Base-by-base conservation (phyloP, 2,329 filamentous ascomycete species). In the Apiospora phragmitis region DNA sequence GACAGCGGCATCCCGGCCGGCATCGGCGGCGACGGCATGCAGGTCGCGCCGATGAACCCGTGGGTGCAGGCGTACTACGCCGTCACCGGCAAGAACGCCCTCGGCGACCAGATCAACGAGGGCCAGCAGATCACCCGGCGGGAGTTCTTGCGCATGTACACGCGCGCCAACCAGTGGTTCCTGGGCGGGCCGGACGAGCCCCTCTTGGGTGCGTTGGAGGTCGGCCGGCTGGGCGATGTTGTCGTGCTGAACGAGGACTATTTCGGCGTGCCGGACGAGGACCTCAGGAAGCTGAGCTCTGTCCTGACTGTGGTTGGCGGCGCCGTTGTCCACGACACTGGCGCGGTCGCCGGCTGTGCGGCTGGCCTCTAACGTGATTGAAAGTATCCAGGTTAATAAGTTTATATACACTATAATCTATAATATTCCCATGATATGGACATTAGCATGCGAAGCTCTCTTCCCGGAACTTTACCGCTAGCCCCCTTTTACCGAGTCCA, bases 1-100 rank as follows among this genome's bases (percentile, higher is more conserved):
- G 77, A 75, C 38, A 79, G 77, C 65, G 76, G 75, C 3, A 77
- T 79, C 29, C 74, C 70, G 2, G 75, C 75, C 12, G 77, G 77
- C 1, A 75, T 78, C 16, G 77, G 77, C 1, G 75, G 71, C 11
- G 77, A 79, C 21, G 77, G 77, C 11, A 77, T 77, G 71, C 75
- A 78, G 51, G 77, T 78, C n/a, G 77, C 76, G 32, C 76, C 77
- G 2, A 42, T 79, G 69, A 78, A 75, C 59, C 77, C 77, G n/a
- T 77, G 75, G 76, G 70, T 77, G 26, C 77, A 78, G 35, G 72
- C 73, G 12, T 79, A 79, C 62, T 78, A 77, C 51, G 77, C 77
- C 18, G 74, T 74, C 4, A 78, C 76, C n/a, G 77, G 77, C 26
- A 72, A 70, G 69, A 78, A 77, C 69, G 75, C 77, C 1, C 62